A percentile compares a stretch with the other conserved stretches of the same genome.
Evolutionary conservation across 2,329 filamentous ascomycete species (phyloP).

Genomic region (Aspergillus vadensis): DNA sequence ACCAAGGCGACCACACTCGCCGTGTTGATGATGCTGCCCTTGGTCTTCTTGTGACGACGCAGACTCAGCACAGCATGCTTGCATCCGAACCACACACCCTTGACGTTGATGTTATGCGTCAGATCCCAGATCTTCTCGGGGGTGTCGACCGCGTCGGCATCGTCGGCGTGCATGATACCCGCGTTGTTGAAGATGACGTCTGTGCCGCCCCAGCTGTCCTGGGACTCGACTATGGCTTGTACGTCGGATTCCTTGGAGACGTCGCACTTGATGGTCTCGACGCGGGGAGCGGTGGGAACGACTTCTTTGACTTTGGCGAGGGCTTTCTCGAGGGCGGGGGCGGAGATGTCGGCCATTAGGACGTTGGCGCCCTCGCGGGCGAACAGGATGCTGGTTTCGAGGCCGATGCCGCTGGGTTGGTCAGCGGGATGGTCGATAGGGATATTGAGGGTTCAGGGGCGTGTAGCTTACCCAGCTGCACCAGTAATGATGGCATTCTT

Average conservation of each 20-base stretch:
- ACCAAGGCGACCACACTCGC: constrained; percentile 86
- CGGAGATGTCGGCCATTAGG: neutral
- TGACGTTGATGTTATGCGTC: constrained; percentile 92
- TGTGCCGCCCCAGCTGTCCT: neutral
- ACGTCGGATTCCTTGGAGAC: neutral
- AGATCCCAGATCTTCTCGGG: constrained; percentile 91
- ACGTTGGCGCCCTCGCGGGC: neutral
- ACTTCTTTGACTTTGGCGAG: neutral
- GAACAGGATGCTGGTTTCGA: neutral
- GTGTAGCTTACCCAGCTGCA: neutral
- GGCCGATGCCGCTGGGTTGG: neutral
- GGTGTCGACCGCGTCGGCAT: constrained; percentile 78
- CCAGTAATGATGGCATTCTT: neutral
- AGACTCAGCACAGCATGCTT: constrained; percentile 87
- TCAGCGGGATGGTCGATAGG: neutral
- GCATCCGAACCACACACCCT: constrained; percentile 95
- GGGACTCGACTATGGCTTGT: neutral
- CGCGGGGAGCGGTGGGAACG: neutral
- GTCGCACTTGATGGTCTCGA: neutral
- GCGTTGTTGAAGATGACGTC: constrained; percentile 79
- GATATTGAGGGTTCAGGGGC: too few relatives aligned
- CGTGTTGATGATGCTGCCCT: constrained; percentile 86
- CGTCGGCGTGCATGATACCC: constrained; percentile 89
- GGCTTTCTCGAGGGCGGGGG: neutral
- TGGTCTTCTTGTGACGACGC: constrained; percentile 75